phyloP scores from a whole-genome alignment of 169 alveolate species.

The Eimeria sp. region DNA sequence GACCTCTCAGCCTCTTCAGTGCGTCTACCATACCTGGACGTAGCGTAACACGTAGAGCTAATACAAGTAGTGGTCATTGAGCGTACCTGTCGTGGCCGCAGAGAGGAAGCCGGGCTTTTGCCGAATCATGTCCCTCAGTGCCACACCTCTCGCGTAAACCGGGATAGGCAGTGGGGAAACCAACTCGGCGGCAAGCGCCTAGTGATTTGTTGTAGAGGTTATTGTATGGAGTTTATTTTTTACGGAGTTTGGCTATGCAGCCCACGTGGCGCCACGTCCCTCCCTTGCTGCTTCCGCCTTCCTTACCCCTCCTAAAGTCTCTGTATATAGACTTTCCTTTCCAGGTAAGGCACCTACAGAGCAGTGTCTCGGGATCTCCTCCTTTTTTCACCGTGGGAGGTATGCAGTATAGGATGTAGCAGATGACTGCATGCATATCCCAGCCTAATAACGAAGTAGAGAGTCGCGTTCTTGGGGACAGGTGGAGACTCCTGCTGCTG shows the following conservation, averaged over 20 bases:
- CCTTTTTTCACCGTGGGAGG: background rate
- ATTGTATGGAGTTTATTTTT: background rate
- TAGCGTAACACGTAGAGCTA: background rate
- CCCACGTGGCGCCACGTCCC: constrained; percentile 75
- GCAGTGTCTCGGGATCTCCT: background rate
- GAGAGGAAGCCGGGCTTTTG: background rate
- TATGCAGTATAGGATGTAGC: background rate
- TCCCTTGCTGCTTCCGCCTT: constrained; percentile 63
- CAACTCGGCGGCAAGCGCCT: background rate
- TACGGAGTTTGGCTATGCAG: constrained; percentile 44
- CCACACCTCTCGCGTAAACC: background rate
- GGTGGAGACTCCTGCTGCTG: background rate
- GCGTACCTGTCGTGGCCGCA: background rate
- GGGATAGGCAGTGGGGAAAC: background rate
- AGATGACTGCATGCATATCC: background rate
- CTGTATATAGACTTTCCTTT: constrained; percentile 62
- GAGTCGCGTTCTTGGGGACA: background rate
- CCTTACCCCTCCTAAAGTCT: constrained; percentile 57
- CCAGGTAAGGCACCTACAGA: constrained; percentile 15
- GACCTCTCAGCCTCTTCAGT: constrained; percentile 71
- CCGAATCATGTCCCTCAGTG: background rate
- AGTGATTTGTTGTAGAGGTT: background rate
- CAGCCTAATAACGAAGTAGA: background rate
- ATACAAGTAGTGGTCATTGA: constrained; percentile 19
- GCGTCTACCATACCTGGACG: constrained; percentile 6